Base-by-base conservation (phyloP, 805 yeast species). In the Grigorovia humatica region DNA sequence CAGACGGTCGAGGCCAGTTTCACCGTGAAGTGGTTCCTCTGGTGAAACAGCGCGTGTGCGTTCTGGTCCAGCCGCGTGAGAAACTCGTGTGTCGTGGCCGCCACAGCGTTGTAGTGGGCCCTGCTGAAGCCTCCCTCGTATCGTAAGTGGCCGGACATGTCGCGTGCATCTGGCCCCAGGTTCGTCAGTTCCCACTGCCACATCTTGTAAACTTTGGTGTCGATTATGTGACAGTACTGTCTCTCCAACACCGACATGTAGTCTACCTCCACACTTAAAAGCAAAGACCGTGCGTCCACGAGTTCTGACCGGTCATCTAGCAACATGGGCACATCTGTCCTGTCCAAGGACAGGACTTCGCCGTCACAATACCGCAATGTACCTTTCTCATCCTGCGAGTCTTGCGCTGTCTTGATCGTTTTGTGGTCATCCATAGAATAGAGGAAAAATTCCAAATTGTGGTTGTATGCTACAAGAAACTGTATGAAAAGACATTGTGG, bases 401-500 rank as follows among this genome's bases (percentile, higher is more conserved):
- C 27, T 23, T 23, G 27, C 27, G 27, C n/a, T n/a, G n/a, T n/a
- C n/a, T n/a, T n/a, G n/a, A n/a, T n/a, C n/a, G n/a, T n/a, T n/a
- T n/a, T n/a, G n/a, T n/a, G n/a, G n/a, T n/a, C n/a, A n/a, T n/a
- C n/a, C n/a, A n/a, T n/a, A n/a, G n/a, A 32, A 32, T 9, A 11
- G 11, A 38, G 8, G 17, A 38, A 38, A 15, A 12, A 38, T 12
- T 38, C 17, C 8, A 13, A 38, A 15, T 38, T 38, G 8, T 38
- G 7, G 15, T 12, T 38, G 15, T 7, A 15, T 12, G 43, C 47
- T 43, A 48, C 4, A 1, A 76, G 59, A 23, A 82, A 63, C 47
- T 78, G 70, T 12, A 74, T 68, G 18, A 71, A 69, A 9, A 81
- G 63, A 48, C 85, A 77, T 13, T 75, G 60, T 0, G 88, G 88